A percentile compares a stretch with the other conserved stretches of the same genome.
Conservation (phyloP, 2,329 filamentous ascomycete species). For the Pleurostoma richardsiae region DNA sequence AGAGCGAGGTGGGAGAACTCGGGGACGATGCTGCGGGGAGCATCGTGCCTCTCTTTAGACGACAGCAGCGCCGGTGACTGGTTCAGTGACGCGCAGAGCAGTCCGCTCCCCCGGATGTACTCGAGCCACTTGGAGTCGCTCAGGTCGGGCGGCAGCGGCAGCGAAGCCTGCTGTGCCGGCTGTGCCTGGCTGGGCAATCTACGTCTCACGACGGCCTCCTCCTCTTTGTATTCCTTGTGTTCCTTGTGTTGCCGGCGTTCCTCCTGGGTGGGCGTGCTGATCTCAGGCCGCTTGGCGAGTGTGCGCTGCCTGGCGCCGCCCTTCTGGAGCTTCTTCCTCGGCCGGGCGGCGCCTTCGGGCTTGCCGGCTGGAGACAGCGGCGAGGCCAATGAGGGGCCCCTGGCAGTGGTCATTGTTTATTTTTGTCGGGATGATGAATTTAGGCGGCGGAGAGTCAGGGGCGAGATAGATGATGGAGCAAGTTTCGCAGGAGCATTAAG, state of each 20-base stretch:
- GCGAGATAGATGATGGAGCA: background rate
- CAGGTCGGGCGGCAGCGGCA: constrained; percentile 22
- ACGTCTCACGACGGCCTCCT: constrained; percentile 5
- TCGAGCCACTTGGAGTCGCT: constrained; percentile 26
- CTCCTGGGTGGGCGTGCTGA: constrained; percentile 5
- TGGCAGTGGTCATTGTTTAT: constrained; percentile 14
- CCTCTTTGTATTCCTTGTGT: constrained; percentile 8
- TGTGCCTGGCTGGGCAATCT: constrained; percentile 6
- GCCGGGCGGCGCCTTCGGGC: constrained; percentile 10
- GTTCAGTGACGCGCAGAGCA: constrained; percentile 12
- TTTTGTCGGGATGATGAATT: constrained; percentile 10
- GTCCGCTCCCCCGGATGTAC: constrained; percentile 19
- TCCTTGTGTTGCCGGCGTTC: constrained; percentile 1
- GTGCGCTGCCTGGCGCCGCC: constrained; percentile 13
- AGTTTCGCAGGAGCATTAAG: background rate
- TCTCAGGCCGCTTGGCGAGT: constrained; percentile 8
- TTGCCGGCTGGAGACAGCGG: constrained; percentile 9
- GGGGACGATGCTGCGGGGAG: constrained; percentile 17
- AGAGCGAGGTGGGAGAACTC: constrained; percentile 29
- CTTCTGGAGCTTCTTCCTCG: constrained; percentile 27
- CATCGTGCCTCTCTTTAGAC: constrained; percentile 7
- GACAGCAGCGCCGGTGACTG: constrained; percentile 6
- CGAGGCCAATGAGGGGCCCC: constrained; percentile 13
- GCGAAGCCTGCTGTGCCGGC: constrained; percentile 5
- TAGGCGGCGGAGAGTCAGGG: constrained; percentile 9